Evolutionary conservation across 768 basidiomycete genomes (phyloP).

Genomic region (Mrakia frigida): DNA sequence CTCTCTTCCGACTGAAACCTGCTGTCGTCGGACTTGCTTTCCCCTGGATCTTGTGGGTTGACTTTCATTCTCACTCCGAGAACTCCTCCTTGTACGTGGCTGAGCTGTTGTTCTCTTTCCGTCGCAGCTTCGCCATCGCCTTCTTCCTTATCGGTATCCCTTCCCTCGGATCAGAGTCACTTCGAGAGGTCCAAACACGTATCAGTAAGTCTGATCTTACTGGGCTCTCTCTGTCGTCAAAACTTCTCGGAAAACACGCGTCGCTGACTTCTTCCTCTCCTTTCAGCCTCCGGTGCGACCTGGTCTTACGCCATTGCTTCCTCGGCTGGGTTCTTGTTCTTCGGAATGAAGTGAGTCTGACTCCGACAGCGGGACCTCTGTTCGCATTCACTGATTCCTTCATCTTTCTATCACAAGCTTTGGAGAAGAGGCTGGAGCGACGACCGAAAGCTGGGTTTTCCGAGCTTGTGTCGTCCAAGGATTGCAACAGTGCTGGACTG

Average conservation of each 20-base stretch:
- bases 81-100: not conserved
- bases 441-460: conserved; percentile 87
- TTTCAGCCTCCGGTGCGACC: conserved; percentile 58
- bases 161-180: conserved; percentile 49
- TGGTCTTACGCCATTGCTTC: conserved; percentile 86
- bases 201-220: too few relatives aligned
- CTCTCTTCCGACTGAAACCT: conserved; percentile 74
- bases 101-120: not conserved
- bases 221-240: too few relatives aligned
- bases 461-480: conserved; percentile 91
- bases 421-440: conserved; percentile 95
- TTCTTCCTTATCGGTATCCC: conserved; percentile 90
- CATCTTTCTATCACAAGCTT: conserved; percentile 58
- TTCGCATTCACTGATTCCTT: conserved; percentile 42
- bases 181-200: too few relatives aligned
- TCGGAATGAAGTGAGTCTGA: conserved; percentile 51
- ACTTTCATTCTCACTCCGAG: too few relatives aligned
- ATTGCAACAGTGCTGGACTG: conserved; percentile 80
- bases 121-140: conserved; percentile 71
- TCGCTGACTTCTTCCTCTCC: too few relatives aligned
- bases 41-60: conserved; percentile 69
- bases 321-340: conserved; percentile 87
- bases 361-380: not conserved
- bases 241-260: too few relatives aligned
- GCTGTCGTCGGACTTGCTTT: conserved; percentile 77